Percentiles rank a stretch among this genome's conserved stretches.
phyloP scores from a whole-genome alignment of 768 basidiomycete genomes.

The Russula sp. region DNA sequence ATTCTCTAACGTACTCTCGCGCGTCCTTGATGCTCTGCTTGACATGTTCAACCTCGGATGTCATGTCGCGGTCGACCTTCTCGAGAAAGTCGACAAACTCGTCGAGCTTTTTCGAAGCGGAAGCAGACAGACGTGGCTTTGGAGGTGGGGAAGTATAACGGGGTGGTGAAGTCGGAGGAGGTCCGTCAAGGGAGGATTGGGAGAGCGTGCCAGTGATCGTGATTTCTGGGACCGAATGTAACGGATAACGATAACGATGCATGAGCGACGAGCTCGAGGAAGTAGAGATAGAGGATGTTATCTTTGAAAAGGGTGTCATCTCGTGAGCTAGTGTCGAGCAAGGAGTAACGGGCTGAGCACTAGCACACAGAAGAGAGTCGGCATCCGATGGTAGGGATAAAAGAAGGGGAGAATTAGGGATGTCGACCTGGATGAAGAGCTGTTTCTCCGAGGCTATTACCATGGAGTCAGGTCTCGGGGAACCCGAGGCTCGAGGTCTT shows the following conservation, averaged over 20 bases:
- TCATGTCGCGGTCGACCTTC: conserved; percentile 27
- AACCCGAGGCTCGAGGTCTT: conserved; percentile 6
- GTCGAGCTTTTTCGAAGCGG: conserved; percentile 22
- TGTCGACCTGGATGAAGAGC: conserved; percentile 19
- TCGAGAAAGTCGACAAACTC: conserved; percentile 28
- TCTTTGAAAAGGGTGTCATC: neutral
- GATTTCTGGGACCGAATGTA: conserved; percentile 25
- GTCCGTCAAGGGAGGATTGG: neutral
- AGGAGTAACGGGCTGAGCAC: neutral
- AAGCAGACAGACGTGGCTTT: conserved; percentile 6
- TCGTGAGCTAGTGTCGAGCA: neutral
- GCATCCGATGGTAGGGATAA: conserved; percentile 18
- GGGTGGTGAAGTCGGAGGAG: neutral
- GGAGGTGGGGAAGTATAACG: conserved; percentile 3
- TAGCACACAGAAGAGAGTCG: conserved; percentile 6
- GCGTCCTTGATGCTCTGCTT: conserved; percentile 28
- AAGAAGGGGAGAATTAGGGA: conserved; percentile 28
- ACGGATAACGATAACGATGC: neutral
- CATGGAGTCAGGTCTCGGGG: conserved; percentile 14
- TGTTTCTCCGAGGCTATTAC: conserved; percentile 11
- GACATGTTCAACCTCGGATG: conserved; percentile 26
- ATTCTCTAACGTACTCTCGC: conserved; percentile 18
- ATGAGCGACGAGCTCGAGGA: conserved; percentile 14
- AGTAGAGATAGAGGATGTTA: neutral
- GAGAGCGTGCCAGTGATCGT: conserved; percentile 25